Conservation (phyloP, 129 eudicot genomes). For the Erigeron canadensis region DNA sequence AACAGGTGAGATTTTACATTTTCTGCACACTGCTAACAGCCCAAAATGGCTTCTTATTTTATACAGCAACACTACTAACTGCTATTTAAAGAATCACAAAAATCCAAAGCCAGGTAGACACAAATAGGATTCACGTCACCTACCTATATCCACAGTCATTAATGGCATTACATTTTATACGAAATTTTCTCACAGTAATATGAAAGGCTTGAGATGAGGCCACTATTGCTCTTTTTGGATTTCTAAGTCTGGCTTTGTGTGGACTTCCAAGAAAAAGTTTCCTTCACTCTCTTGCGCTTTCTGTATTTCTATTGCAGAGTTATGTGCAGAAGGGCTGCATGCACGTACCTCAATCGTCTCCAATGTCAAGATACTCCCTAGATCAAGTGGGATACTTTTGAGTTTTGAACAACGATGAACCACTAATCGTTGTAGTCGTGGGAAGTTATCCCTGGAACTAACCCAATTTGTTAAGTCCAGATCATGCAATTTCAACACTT, state of each 20-base stretch:
- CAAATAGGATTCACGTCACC: no score
- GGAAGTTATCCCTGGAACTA: slow-evolving; percentile 35
- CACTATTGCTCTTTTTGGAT: no score
- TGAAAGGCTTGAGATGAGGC: no score
- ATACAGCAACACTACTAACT: no score
- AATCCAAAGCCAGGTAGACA: no score
- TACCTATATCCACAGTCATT: no score
- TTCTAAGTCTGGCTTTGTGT: neutral
- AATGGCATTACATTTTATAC: no score
- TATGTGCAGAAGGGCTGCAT: slow-evolving; percentile 11
- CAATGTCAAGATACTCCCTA: slow-evolving; percentile 12
- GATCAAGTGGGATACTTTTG: slow-evolving; percentile 22
- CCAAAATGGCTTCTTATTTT: no score
- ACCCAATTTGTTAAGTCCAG: slow-evolving; percentile 39
- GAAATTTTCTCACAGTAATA: no score
- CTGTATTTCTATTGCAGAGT: slow-evolving; percentile 20
- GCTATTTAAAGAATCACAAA: no score
- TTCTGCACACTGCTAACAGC: no score
- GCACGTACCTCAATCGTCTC: slow-evolving; percentile 29
- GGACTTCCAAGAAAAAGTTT: neutral
- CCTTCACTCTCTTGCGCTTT: neutral
- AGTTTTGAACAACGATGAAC: slow-evolving; percentile 29
- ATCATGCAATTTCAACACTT: slow-evolving; percentile 32
- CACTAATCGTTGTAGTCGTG: slow-evolving; percentile 29
- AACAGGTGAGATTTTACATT: no score